Evolutionary conservation across 495 filamentous ascomycete genomes (phyloP), one percentile per base, ranked within the genome.

Genomic region (Bombardia bombarda): DNA sequence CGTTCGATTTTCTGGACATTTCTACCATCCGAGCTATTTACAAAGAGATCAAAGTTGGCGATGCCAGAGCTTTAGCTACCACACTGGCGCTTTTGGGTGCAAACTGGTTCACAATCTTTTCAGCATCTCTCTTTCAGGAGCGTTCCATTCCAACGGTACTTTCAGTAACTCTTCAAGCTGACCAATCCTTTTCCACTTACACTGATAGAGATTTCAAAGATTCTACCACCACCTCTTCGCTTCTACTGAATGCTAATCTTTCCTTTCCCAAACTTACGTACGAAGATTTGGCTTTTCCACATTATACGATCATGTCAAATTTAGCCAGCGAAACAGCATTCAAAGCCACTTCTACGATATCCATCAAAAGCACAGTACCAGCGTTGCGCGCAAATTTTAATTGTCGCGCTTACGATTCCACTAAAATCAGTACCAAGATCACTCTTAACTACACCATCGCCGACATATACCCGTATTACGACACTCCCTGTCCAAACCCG

Each of bases 101-200:
- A 2, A 46, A 46, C 1, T 12, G 43, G 3, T 53, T 49, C 13
- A 49, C 50, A 13, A 53, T 46, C 3, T 40, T 53, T 30, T 53
- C 50, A 16, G 37, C 46, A 0, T 53, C 50, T 13, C 50, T 53
- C 1, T 53, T 46, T 33, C 33, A 43, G 2, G 17, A 38, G 7
- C 24, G 22, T 13, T n/a, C 42, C 2, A 8, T 49, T 0, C 22
- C 46, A 2, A 20, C n/a, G 1, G 10, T 16, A 4, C 13, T 26
- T 3, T 30, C 38, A 7, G 17, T 42, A 3, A 17, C 12, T 3
- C 21, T 52, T 3, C 31, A 12, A 25, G 30, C 19, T n/a, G 40
- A 42, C 17, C 25, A 23, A 21, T 45, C 46, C 2, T 42, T 49
- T 20, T 16, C n/a, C 14, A 16, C 34, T 0, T 2, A 8, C 18